Base-by-base conservation (phyloP, 2,329 filamentous ascomycete genomes). In the Diaporthe humulicola region DNA sequence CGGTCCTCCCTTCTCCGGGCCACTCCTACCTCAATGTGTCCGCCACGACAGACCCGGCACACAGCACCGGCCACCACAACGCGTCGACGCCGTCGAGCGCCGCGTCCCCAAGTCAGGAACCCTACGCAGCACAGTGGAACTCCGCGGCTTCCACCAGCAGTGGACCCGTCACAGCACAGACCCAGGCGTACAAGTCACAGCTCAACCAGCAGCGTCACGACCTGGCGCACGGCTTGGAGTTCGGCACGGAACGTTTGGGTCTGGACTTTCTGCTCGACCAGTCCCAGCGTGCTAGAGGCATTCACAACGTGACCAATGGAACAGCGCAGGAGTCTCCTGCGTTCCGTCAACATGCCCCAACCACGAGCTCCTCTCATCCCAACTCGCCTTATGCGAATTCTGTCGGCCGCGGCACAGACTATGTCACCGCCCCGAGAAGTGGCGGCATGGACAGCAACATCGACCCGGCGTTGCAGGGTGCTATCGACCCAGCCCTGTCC, bases 251-350 rank as follows among this genome's bases (percentile, higher is more conserved):
- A 80, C 89, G 92, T 61, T 86, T 96, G 12, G 93, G 92, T 8
- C 89, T 97, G 42, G 93, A 92, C 74, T 96, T 95, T 78, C 86
- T 97, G 2, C 87, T 96, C 1, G 91, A 93, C 74, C 84, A 89
- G 45, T 87, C 88, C 9, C 88, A 90, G 66, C 88, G 88, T 73
- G 86, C 88, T 30, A 87, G 83, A 76, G 88, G 86, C 78, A 88
- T 90, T 70, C 86, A 87, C 56, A 88, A 87, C 66, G 87, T 88
- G 36, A 75, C 87, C 52, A 85, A 88, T 76, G 87, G 86, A 19
- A 83, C 85, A 9, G 10, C 61, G 25, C 87, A 87, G 74, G 88
- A 89, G 76, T 82, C 85, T 12, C 79, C 83, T 33, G 79, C 83
- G 30, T 88, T 84, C 74, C 83, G 84, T 19, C 88, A 88, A 80